phyloP scores from a whole-genome alignment of 1,284 basidiomycete species.

The Austroboletus novae-zelandiae region DNA sequence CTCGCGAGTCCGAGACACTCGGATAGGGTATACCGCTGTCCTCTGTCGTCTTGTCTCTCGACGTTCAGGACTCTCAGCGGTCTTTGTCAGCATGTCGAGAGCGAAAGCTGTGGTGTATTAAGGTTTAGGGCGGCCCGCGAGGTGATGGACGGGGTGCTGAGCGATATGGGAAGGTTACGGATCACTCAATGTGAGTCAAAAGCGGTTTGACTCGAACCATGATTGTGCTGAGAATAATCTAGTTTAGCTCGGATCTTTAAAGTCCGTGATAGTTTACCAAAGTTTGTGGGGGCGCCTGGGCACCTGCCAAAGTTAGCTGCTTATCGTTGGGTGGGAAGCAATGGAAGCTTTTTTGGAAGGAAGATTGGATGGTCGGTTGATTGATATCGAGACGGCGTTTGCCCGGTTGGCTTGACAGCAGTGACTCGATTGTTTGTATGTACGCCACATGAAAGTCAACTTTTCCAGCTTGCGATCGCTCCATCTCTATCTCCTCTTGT shows the following conservation, averaged over 20 bases:
- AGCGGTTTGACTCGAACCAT: constrained; percentile 21
- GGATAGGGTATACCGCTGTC: constrained; percentile 46
- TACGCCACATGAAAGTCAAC: constrained; percentile 20
- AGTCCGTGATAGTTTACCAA: constrained; percentile 28
- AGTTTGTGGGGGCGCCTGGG: constrained; percentile 19
- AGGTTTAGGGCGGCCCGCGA: constrained; percentile 34
- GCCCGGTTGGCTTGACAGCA: constrained; percentile 22
- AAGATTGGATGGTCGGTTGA: too few species aligned
- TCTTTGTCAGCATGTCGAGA: constrained; percentile 56
- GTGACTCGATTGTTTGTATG: not conserved
- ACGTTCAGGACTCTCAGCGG: constrained; percentile 48
- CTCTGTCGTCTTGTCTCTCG: constrained; percentile 34
- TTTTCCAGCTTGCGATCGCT: constrained; percentile 14
- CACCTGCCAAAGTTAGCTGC: constrained; percentile 10
- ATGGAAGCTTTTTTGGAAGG: not conserved
- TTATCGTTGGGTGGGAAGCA: too few species aligned
- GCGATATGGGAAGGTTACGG: constrained; percentile 12
- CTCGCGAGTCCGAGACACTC: constrained; percentile 48
- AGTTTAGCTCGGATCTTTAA: constrained; percentile 22
- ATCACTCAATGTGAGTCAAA: constrained; percentile 23
- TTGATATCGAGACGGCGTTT: constrained; percentile 7
- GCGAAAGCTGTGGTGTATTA: constrained; percentile 47
- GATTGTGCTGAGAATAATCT: constrained; percentile 10
- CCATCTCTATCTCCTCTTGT: constrained; percentile 9
- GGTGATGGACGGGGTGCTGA: constrained; percentile 35